Conservation (phyloP, 2,329 filamentous ascomycete species). For the Colletotrichum filicis region DNA sequence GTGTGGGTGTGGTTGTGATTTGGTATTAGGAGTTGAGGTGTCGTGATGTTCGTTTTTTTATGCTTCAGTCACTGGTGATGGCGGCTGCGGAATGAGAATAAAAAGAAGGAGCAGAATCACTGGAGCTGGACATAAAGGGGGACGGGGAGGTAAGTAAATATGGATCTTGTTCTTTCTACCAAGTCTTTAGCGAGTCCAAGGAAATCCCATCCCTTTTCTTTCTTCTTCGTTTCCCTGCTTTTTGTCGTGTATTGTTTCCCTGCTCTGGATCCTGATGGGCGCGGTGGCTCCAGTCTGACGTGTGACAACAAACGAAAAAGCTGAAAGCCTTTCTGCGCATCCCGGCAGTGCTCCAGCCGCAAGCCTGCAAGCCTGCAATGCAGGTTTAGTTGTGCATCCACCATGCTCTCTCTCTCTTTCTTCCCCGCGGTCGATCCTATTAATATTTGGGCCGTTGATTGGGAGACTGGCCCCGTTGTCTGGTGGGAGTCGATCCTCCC, state of each 20-base stretch:
- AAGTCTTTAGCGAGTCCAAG: neutral
- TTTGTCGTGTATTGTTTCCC: conserved; percentile 18
- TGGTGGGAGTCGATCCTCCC: conserved; percentile 11
- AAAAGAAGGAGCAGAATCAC: neutral
- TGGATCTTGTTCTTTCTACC: neutral
- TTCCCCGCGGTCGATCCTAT: conserved; percentile 13
- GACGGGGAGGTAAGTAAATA: neutral
- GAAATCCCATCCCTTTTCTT: neutral
- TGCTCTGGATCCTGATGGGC: conserved; percentile 5
- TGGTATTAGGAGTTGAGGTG: neutral
- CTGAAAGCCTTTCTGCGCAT: neutral
- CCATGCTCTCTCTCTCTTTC: too few relatives aligned
- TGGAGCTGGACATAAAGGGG: too few relatives aligned
- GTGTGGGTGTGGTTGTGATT: neutral
- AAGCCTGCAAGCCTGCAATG: neutral
- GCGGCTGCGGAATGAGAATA: neutral
- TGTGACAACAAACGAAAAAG: conserved; percentile 17
- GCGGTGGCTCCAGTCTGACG: conserved; percentile 29
- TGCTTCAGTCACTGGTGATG: neutral
- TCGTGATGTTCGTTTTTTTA: neutral
- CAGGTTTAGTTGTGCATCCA: neutral
- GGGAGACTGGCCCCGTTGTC: neutral
- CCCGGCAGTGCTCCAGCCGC: neutral
- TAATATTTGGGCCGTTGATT: conserved; percentile 12
- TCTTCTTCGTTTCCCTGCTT: neutral